A percentile compares a stretch with the other conserved stretches of the same genome.
phyloP scores from a whole-genome alignment of 768 basidiomycete genomes.

The Naganishia vishniacii region DNA sequence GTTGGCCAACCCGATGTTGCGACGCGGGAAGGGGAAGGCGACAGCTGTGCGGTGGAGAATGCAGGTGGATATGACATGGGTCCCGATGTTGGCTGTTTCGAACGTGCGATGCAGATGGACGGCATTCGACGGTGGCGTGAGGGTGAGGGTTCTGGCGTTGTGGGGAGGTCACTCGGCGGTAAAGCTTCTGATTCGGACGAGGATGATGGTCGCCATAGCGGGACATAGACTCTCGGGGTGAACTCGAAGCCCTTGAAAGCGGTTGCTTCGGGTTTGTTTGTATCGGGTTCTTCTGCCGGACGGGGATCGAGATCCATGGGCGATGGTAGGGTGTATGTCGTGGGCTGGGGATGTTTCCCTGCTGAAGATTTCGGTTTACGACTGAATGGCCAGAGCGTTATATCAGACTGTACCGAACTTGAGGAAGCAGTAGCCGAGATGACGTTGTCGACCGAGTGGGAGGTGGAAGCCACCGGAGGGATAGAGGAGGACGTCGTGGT shows the following conservation, averaged over 20 bases:
- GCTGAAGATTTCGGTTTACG: neutral
- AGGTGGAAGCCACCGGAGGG: neutral
- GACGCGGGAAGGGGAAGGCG: neutral
- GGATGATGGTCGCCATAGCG: neutral
- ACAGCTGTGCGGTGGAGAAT: neutral
- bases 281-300: too few species aligned
- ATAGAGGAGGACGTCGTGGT: slow-evolving; percentile 3
- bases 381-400: slow-evolving; percentile 6
- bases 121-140: neutral
- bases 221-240: neutral
- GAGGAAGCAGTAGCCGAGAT: neutral
- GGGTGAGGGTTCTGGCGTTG: neutral
- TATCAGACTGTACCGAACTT: neutral
- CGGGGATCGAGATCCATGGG: neutral
- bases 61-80: neutral
- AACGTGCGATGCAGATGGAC: slow-evolving; percentile 1
- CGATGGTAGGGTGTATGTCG: neutral
- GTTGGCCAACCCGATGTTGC: neutral
- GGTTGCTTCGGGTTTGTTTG: neutral
- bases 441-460: neutral
- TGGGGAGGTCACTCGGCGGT: too few species aligned
- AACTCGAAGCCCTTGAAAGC: slow-evolving; percentile 7
- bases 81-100: neutral
- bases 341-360: too few species aligned
- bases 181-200: neutral